Evolutionary conservation across 2,329 filamentous ascomycete species (phyloP).

Genomic region (Apiospora hydei): DNA sequence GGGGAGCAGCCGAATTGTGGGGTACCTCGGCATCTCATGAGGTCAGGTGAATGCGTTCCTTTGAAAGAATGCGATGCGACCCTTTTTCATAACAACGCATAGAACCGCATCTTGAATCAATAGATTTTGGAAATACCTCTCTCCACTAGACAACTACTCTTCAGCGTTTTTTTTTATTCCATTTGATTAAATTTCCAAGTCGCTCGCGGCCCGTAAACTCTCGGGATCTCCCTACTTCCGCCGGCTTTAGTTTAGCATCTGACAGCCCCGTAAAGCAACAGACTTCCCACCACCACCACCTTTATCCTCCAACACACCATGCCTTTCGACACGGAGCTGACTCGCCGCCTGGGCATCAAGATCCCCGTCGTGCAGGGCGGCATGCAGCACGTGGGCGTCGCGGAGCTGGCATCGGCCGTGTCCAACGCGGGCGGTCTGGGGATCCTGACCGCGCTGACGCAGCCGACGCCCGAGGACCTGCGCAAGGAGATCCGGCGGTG

Average conservation of each 20-base stretch:
- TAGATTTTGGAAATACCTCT: not conserved
- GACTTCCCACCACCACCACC: not conserved
- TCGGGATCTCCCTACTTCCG: not conserved
- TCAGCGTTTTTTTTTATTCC: not conserved
- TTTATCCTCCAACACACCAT: conserved; percentile 57
- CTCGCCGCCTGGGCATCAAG: conserved; percentile 63
- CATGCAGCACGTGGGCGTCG: conserved; percentile 87
- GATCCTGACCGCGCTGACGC: conserved; percentile 87
- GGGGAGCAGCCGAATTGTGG: conserved; percentile 24
- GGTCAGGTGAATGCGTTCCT: not conserved
- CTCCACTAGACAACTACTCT: not conserved
- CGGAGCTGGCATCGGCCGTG: conserved; percentile 78
- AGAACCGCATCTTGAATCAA: not conserved
- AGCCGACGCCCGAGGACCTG: conserved; percentile 89
- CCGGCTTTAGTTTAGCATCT: conserved; percentile 8
- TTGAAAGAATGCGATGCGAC: conserved; percentile 5
- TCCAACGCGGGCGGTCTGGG: conserved; percentile 84
- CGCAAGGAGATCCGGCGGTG: conserved; percentile 92
- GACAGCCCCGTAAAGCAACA: not conserved
- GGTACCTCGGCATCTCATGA: conserved; percentile 26
- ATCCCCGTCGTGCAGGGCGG: conserved; percentile 84
- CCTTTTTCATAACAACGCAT: not conserved
- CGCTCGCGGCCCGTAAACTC: too few species aligned
- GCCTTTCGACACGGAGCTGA: conserved; percentile 66
- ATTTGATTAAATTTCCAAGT: not conserved